Conservation (phyloP, 768 basidiomycete species). For the Boletus reticulatus region DNA sequence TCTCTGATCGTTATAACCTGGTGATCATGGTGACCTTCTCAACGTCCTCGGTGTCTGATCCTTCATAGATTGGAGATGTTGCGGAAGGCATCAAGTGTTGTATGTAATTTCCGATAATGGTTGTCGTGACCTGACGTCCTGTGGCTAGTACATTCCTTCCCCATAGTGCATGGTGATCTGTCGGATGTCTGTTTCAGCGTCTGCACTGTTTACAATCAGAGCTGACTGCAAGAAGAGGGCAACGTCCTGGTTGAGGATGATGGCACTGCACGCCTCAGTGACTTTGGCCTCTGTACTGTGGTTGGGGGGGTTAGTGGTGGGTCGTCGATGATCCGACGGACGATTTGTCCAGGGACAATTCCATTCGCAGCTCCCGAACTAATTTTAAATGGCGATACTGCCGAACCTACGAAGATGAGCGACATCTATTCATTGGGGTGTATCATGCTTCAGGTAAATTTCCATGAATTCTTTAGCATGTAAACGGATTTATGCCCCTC, state of each 20-base stretch:
- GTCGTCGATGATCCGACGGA: constrained; percentile 1
- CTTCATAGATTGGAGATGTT: background rate
- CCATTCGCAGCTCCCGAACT: constrained; percentile 2
- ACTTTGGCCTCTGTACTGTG: constrained; percentile 2
- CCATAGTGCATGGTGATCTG: background rate
- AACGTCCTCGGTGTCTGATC: background rate
- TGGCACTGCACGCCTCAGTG: background rate
- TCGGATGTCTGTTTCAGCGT: background rate
- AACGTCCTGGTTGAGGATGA: background rate
- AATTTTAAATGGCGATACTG: background rate
- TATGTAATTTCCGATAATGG: background rate
- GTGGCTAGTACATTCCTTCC: constrained; percentile 1
- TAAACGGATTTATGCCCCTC: background rate
- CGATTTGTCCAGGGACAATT: background rate
- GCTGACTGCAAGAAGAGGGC: background rate
- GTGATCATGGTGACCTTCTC: background rate
- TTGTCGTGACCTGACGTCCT: background rate
- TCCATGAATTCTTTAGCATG: background rate
- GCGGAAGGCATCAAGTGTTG: constrained; percentile 1
- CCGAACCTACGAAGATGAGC: background rate
- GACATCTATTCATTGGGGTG: constrained; percentile 3
- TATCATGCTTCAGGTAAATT: background rate
- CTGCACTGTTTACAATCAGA: background rate
- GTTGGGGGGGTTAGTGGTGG: background rate
- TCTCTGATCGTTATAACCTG: background rate